Evolutionary conservation across 441 rosid genomes (phyloP).

Genomic region (Gossypium schwendimanii): DNA sequence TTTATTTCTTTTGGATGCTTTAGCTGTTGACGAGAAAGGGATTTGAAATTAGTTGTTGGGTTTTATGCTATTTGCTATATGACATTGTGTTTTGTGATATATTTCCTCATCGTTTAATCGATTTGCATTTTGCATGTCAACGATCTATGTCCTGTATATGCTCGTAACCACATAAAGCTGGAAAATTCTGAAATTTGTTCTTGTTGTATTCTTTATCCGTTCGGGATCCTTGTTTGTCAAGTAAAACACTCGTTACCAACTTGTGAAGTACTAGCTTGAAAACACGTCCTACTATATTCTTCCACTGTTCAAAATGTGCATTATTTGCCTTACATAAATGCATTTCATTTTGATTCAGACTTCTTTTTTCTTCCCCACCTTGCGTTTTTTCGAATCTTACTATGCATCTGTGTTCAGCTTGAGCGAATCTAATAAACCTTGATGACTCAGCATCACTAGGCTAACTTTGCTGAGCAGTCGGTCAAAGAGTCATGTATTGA

Average conservation of each 20-base stretch:
- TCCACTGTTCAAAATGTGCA: background rate
- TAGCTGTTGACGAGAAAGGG: slow-evolving; percentile 12
- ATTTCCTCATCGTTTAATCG: background rate
- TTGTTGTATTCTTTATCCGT: background rate
- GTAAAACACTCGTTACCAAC: background rate
- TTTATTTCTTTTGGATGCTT: slow-evolving; percentile 12
- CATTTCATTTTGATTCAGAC: background rate
- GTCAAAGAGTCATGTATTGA: background rate
- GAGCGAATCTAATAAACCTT: background rate
- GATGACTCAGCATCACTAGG: background rate
- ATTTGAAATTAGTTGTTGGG: slow-evolving; percentile 9
- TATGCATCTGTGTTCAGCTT: background rate
- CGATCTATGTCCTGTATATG: slow-evolving; percentile 12
- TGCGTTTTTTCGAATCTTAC: background rate
- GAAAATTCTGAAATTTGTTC: background rate
- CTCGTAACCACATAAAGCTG: background rate
- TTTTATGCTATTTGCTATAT: background rate
- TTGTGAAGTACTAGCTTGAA: background rate
- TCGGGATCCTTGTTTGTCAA: background rate
- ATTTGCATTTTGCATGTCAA: slow-evolving; percentile 30
- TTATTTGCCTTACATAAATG: background rate
- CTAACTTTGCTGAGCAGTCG: background rate
- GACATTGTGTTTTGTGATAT: slow-evolving; percentile 13
- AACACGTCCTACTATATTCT: background rate
- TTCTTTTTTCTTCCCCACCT: background rate